Percentiles rank a stretch among this genome's conserved stretches.
These are phyloP conservation scores for Tephrocybe sp. DNA, from an alignment of 768 basidiomycete genomes.

Conservation along the genomic window DNA sequence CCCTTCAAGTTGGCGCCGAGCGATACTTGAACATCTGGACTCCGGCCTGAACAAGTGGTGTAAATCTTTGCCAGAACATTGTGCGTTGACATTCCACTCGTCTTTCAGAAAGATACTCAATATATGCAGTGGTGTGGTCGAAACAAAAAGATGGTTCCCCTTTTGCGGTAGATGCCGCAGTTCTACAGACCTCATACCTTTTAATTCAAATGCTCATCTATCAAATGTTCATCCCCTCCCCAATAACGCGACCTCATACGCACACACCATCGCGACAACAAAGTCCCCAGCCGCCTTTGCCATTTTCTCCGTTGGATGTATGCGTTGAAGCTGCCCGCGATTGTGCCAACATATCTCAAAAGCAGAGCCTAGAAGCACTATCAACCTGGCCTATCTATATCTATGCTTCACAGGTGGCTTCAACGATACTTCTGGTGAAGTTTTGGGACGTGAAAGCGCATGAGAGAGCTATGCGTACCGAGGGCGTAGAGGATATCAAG, in stretches of 20 bases:
- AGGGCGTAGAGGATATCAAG: constrained; percentile 31
- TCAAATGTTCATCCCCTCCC: constrained; percentile 58
- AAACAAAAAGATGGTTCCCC: constrained; percentile 44
- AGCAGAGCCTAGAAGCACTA: constrained; percentile 44
- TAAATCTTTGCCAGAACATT: constrained; percentile 64
- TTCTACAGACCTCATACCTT: constrained; percentile 60
- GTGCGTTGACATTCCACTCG: constrained; percentile 38
- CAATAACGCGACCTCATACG: neutral
- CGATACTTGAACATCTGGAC: constrained; percentile 67
- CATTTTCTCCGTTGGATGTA: constrained; percentile 51
- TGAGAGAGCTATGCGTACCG: constrained; percentile 33
- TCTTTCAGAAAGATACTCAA: neutral
- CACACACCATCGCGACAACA: constrained; percentile 2
- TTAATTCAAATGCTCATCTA: constrained; percentile 58
- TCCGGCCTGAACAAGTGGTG: constrained; percentile 73
- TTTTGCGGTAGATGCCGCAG: constrained; percentile 58
- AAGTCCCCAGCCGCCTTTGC: constrained; percentile 24
- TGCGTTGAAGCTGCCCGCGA: constrained; percentile 64
- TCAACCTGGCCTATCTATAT: constrained; percentile 44
- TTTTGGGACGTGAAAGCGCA: constrained; percentile 59
- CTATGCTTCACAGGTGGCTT: constrained; percentile 47
- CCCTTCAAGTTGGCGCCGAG: constrained; percentile 51
- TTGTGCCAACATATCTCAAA: constrained; percentile 58
- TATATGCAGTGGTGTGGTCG: constrained; percentile 56
- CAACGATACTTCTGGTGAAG: constrained; percentile 52